A percentile compares a stretch with the other conserved stretches of the same genome.
Evolutionary conservation across 768 basidiomycete species (phyloP).

Genomic region (Mycena vulgaris): DNA sequence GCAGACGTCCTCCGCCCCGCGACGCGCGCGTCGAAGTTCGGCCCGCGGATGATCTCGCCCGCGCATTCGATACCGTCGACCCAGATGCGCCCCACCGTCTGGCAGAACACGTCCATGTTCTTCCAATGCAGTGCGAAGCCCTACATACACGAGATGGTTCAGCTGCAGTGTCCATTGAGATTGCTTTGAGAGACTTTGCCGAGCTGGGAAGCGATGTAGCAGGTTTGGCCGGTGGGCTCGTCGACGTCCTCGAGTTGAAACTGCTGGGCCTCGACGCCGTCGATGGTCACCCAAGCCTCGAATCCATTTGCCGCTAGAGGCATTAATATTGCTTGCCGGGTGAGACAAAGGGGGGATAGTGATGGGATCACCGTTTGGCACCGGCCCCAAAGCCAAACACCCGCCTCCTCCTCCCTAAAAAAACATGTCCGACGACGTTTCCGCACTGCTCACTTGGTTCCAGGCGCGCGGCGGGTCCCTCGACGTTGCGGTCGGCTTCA

Average conservation of each 20-base stretch:
- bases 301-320: conserved; percentile 29
- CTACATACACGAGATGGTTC: conserved; percentile 3
- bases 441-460: conserved; percentile 73
- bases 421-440: conserved; percentile 33
- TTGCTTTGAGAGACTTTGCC: conserved; percentile 13
- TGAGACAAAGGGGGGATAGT: neutral
- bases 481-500: conserved; percentile 67
- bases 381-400: neutral
- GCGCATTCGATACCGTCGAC: conserved; percentile 36
- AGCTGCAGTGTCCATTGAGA: neutral
- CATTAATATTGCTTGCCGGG: neutral
- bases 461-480: conserved; percentile 62
- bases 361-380: conserved; percentile 10
- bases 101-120: conserved; percentile 35
- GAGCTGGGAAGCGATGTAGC: conserved; percentile 34
- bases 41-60: conserved; percentile 28
- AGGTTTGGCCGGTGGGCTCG: conserved; percentile 21
- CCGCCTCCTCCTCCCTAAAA: neutral
- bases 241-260: conserved; percentile 20
- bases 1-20: conserved; percentile 27
- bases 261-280: conserved; percentile 8
- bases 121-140: conserved; percentile 34
- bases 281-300: conserved; percentile 28
- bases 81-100: conserved; percentile 30
- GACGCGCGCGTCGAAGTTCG: conserved; percentile 23